A percentile compares a stretch with the other conserved stretches of the same genome.
These are phyloP conservation scores for Xylogone sp. DNA, from an alignment of 2,329 filamentous ascomycete genomes.

Conservation along the genomic window DNA sequence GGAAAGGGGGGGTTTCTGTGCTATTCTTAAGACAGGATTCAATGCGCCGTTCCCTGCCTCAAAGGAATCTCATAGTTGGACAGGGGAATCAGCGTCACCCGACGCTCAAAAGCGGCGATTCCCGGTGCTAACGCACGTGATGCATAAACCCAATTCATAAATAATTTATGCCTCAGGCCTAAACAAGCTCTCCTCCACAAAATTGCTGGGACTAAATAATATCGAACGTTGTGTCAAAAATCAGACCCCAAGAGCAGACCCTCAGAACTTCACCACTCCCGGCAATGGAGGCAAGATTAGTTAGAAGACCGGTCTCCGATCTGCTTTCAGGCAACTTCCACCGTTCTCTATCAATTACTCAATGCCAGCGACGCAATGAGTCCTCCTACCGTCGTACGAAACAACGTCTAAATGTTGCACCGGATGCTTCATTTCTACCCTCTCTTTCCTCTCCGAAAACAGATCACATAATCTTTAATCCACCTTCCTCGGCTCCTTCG, in stretches of 20 bases:
- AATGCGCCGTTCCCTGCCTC: not conserved
- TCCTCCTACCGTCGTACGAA: slow-evolving; percentile 29
- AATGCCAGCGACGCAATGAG: slow-evolving; percentile 25
- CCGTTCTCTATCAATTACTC: slow-evolving; percentile 22
- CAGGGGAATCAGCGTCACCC: not conserved
- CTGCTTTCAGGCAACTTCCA: slow-evolving; percentile 21
- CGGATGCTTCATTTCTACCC: slow-evolving; percentile 55
- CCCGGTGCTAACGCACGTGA: not conserved
- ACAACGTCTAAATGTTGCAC: slow-evolving; percentile 45
- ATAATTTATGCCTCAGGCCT: not conserved
- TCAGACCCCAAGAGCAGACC: not conserved
- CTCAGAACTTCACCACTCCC: slow-evolving; percentile 2
- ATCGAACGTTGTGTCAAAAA: not conserved
- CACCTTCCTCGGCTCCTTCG: slow-evolving; percentile 49
- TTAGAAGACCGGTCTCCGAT: slow-evolving; percentile 24
- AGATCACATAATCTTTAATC: slow-evolving; percentile 53
- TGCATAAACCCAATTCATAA: not conserved
- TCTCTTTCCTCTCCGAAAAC: slow-evolving; percentile 29
- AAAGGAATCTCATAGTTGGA: not conserved
- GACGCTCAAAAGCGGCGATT: not conserved
- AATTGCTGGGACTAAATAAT: not conserved
- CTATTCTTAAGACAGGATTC: not conserved
- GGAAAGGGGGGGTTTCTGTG: not conserved
- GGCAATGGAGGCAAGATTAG: slow-evolving; percentile 25
- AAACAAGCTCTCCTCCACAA: not conserved